Evolutionary conservation across 306 rosid genomes (phyloP).

Genomic region (Trichosanthes truncata): DNA sequence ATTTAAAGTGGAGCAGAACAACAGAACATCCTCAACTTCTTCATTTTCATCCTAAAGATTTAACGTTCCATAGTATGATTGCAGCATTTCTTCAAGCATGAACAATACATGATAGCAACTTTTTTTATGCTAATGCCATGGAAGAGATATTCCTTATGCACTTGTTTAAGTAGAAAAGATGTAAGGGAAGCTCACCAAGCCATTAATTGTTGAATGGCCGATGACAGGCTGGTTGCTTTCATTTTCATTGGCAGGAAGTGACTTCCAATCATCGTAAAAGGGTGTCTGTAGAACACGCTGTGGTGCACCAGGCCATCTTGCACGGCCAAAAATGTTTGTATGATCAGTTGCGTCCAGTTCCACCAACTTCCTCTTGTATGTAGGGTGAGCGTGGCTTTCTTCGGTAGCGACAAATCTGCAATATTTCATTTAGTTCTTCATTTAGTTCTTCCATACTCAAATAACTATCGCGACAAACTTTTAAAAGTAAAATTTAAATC

Average conservation of each 20-base stretch:
- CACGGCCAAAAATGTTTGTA: slow-evolving; percentile 66
- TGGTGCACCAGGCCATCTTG: slow-evolving; percentile 75
- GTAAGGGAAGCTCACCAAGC: slow-evolving; percentile 34
- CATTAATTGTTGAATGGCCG: slow-evolving; percentile 53
- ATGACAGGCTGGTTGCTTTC: slow-evolving; percentile 60
- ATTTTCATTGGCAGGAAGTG: slow-evolving; percentile 48
- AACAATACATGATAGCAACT: background rate
- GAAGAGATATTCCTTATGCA: background rate
- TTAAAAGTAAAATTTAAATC: background rate
- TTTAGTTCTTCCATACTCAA: background rate
- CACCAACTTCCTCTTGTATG: slow-evolving; percentile 61
- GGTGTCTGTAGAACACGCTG: slow-evolving; percentile 66
- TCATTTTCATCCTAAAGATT: background rate
- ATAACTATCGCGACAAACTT: background rate
- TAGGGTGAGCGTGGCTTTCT: slow-evolving; percentile 79
- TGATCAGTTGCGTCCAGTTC: slow-evolving; percentile 56
- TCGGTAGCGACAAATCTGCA: slow-evolving; percentile 74
- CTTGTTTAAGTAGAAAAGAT: background rate
- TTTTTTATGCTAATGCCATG: background rate
- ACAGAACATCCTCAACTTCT: background rate
- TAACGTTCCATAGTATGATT: background rate
- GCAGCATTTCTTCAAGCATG: background rate
- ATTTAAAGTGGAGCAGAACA: background rate
- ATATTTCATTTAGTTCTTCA: background rate
- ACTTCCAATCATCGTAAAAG: slow-evolving; percentile 57